phyloP scores from a whole-genome alignment of 202 grass and related monocot species.

The Digitaria exilis region DNA sequence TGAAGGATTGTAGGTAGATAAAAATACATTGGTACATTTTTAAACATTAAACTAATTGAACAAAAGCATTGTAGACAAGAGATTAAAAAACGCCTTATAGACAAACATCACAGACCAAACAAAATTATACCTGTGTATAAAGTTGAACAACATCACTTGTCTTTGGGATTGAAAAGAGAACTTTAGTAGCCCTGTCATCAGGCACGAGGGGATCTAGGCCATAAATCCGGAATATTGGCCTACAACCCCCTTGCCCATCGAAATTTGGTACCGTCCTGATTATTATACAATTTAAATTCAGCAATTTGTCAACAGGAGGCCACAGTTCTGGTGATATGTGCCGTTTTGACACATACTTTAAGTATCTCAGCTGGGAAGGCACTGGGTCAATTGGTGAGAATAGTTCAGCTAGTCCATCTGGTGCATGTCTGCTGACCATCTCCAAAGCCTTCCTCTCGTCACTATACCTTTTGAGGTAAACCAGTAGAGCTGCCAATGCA shows the following conservation, averaged over 20 bases:
- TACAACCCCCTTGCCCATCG: conserved; percentile 62
- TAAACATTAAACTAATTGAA: neutral
- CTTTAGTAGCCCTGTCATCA: conserved; percentile 47
- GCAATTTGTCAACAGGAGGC: conserved; percentile 45
- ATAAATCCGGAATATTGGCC: conserved; percentile 62
- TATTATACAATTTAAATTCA: conserved; percentile 63
- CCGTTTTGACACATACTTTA: conserved; percentile 84
- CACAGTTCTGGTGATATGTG: conserved; percentile 58
- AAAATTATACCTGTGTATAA: conserved; percentile 60
- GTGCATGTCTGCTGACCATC: conserved; percentile 42
- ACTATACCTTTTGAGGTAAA: conserved; percentile 45
- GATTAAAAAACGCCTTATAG: too few species aligned
- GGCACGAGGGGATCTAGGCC: conserved; percentile 51
- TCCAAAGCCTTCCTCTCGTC: conserved; percentile 52
- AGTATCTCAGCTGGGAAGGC: conserved; percentile 77
- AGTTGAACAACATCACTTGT: conserved; percentile 41
- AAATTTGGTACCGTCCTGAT: conserved; percentile 63
- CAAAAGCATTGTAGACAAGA: conserved; percentile 8
- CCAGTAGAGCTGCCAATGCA: conserved; percentile 54
- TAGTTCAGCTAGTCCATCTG: conserved; percentile 46
- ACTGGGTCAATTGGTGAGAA: conserved; percentile 56
- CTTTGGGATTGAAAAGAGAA: conserved; percentile 57
- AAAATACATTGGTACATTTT: conserved; percentile 1
- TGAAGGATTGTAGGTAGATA: conserved; percentile 28
- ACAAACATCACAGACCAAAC: too few species aligned